phyloP scores from a whole-genome alignment of 169 alveolate genomes.

The Plasmodium falciparum region DNA sequence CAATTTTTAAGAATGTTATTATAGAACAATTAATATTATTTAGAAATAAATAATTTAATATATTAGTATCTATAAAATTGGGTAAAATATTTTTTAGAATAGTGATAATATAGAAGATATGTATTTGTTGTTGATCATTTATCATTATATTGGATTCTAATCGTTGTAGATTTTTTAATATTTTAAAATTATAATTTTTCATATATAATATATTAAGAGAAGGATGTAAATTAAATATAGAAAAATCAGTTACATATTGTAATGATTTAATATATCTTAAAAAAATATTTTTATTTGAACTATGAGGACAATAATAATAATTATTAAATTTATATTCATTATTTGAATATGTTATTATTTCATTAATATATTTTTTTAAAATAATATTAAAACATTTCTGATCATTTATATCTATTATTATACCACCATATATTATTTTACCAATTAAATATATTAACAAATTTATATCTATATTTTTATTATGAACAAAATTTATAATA shows the following conservation, averaged over 20 bases:
- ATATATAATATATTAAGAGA: constrained; percentile 53
- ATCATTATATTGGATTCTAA: constrained; percentile 35
- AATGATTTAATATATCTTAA: constrained; percentile 68
- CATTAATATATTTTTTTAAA: constrained; percentile 58
- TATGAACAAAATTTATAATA: constrained; percentile 45
- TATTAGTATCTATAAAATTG: constrained; percentile 45
- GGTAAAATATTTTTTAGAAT: constrained; percentile 45
- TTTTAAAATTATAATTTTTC: constrained; percentile 70
- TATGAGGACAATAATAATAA: constrained; percentile 70
- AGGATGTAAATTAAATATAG: constrained; percentile 73
- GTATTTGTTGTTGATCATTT: constrained; percentile 15
- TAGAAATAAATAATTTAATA: constrained; percentile 30
- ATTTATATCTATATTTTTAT: constrained; percentile 67
- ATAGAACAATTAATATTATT: constrained; percentile 59
- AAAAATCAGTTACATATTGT: constrained; percentile 62
- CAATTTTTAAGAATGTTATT: constrained; percentile 59
- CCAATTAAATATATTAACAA: constrained; percentile 66
- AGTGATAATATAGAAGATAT: constrained; percentile 30
- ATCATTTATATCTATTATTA: constrained; percentile 65
- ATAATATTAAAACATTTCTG: constrained; percentile 69
- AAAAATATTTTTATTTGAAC: constrained; percentile 70
- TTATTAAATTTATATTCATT: constrained; percentile 53
- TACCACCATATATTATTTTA: constrained; percentile 72
- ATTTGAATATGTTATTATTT: constrained; percentile 49
- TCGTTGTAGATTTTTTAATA: constrained; percentile 37